Conservation (phyloP, 768 basidiomycete genomes). For the Pleurotus tuber-regium region DNA sequence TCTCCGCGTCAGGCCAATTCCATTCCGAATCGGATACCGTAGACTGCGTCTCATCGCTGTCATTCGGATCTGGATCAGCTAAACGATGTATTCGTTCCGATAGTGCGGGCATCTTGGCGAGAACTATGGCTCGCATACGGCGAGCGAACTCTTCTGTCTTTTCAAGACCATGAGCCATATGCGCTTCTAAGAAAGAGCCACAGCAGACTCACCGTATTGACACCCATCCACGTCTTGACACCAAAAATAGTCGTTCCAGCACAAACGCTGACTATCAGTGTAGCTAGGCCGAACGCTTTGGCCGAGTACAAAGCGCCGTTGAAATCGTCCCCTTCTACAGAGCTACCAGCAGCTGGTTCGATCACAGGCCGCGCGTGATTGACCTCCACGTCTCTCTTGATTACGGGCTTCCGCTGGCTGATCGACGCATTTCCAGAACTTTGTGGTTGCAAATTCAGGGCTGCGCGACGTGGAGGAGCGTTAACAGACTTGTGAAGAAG, state of each 20-base stretch:
- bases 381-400: too few species aligned
- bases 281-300: constrained; percentile 68
- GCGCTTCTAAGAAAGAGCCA: background rate
- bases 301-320: constrained; percentile 53
- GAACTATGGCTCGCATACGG: constrained; percentile 50
- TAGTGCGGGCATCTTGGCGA: constrained; percentile 45
- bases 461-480: background rate
- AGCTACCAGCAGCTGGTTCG: background rate
- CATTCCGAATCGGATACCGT: constrained; percentile 31
- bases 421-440: background rate
- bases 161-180: constrained; percentile 2
- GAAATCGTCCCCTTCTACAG: constrained; percentile 28
- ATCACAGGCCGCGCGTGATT: too few species aligned
- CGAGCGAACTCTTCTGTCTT: constrained; percentile 61
- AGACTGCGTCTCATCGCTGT: constrained; percentile 12
- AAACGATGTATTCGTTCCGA: constrained; percentile 50
- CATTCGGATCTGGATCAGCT: constrained; percentile 30
- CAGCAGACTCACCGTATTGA: constrained; percentile 47
- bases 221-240: constrained; percentile 50
- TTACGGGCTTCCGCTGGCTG: too few species aligned
- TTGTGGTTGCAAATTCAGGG: constrained; percentile 10
- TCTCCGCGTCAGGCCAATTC: constrained; percentile 53
- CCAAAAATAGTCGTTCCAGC: constrained; percentile 44
- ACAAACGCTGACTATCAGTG: constrained; percentile 49
- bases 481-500: background rate